Evolutionary conservation across 2,329 filamentous ascomycete genomes (phyloP), one percentile per base, ranked within the genome.

Genomic region (Cladobotryum mycophilum): DNA sequence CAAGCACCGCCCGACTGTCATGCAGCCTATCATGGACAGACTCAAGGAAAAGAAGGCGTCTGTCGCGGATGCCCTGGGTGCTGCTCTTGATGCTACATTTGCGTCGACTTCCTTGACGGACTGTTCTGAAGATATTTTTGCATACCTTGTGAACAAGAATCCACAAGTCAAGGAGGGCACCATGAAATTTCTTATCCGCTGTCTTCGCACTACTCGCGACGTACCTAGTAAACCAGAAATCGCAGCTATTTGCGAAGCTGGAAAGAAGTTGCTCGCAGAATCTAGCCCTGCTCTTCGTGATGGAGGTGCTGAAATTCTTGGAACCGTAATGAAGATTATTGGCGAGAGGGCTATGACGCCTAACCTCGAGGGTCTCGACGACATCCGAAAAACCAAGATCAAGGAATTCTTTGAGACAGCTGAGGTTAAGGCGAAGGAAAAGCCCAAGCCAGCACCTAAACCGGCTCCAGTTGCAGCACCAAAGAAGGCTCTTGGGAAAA

Each of bases 261-360:
- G 84, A 25, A 96, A 92, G 63, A 97, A 96, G 68, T 75, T 97
- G 7, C 76, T 99, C 14, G 85, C 91, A 0, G 93, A 99, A 65
- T 92, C 89, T 0, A 91, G 85, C 58, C 91, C 95, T 60, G 85
- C 80, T 3, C 81, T 95, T 53, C 83, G 93, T 69, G 86, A 92
- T 45, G 90, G 89, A 30, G 93, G 91, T 66, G 91, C 91, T 13
- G 93, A 99, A 67, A 84, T 93, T 34, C 75, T 99, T 3, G 93
- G 95, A 56, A 96, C 91, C 0, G 70, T 99, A 45, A 97, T 96
- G 93, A 99, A 97, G 73, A 97, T 99, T 49, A 88, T 97, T 73
- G 92, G 93, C 40, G 95, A 99, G 68, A 83, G 93, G 51, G 88
- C 88, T 47, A 99, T 99, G 93, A 89, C 87, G 41, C 86, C 89